A percentile compares a stretch with the other conserved stretches of the same genome.
Evolutionary conservation across 2,329 filamentous ascomycete genomes (phyloP).

Genomic region (Neofusicoccum cordaticola): DNA sequence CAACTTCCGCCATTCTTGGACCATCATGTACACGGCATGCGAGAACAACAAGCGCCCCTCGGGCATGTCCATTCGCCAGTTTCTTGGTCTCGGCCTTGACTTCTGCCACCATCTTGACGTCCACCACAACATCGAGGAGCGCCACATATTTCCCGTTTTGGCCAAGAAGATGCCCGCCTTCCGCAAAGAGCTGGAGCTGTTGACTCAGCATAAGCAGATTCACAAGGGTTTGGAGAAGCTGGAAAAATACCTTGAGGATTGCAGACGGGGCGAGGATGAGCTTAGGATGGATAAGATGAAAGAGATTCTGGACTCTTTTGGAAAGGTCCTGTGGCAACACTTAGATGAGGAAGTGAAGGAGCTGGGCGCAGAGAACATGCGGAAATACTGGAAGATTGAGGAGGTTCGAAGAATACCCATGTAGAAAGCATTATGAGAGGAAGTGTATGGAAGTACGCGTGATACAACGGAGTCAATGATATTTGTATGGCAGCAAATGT

Average conservation of each 20-base stretch:
- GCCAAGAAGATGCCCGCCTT: slow-evolving; percentile 79
- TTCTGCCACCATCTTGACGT: slow-evolving; percentile 68
- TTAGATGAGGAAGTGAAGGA: slow-evolving; percentile 79
- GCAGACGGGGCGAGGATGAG: slow-evolving; percentile 61
- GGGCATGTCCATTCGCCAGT: slow-evolving; percentile 65
- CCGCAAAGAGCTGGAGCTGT: slow-evolving; percentile 59
- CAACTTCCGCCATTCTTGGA: slow-evolving; percentile 74
- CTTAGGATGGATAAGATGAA: slow-evolving; percentile 59
- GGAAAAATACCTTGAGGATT: slow-evolving; percentile 62
- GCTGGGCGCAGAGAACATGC: slow-evolving; percentile 82
- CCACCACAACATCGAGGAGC: slow-evolving; percentile 83
- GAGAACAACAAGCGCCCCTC: slow-evolving; percentile 56
- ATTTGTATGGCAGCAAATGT: background rate
- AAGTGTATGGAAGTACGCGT: too few species aligned
- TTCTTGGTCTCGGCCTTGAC: slow-evolving; percentile 65
- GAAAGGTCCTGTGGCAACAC: slow-evolving; percentile 75
- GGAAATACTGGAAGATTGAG: slow-evolving; percentile 72
- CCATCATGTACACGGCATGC: slow-evolving; percentile 65
- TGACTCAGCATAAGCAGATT: slow-evolving; percentile 75
- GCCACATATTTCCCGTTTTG: slow-evolving; percentile 74
- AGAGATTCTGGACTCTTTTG: slow-evolving; percentile 73
- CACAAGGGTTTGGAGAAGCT: slow-evolving; percentile 71
- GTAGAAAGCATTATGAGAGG: slow-evolving; percentile 35
- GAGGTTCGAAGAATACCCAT: slow-evolving; percentile 72
- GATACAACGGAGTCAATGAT: background rate